Conservation (phyloP, 768 basidiomycete genomes). For the Lentinus brumalis region DNA sequence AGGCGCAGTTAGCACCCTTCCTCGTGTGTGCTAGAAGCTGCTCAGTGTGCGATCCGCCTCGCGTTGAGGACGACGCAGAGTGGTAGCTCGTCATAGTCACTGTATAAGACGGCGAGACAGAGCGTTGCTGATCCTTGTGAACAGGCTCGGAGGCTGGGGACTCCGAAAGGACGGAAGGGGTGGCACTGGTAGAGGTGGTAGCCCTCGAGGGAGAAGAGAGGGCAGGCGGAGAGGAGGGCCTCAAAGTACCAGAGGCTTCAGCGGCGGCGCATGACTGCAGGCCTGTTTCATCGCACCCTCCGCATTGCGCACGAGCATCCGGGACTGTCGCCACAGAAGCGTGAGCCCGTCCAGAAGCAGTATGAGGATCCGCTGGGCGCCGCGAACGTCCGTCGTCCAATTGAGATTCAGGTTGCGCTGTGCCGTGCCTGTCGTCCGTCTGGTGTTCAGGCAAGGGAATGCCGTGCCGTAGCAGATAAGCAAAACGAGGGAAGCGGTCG, state of each 20-base stretch:
- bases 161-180: slow-evolving; percentile 3
- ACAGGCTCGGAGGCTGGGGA: slow-evolving; percentile 6
- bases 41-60: slow-evolving; percentile 12
- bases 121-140: not conserved
- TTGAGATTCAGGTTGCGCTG: slow-evolving; percentile 16
- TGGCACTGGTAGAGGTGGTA: slow-evolving; percentile 8
- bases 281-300: slow-evolving; percentile 20
- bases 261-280: slow-evolving; percentile 23
- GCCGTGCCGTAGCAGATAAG: slow-evolving; percentile 21
- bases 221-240: not conserved
- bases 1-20: slow-evolving; percentile 13
- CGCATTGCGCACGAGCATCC: slow-evolving; percentile 21
- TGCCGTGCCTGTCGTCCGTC: slow-evolving; percentile 11
- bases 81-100: slow-evolving; percentile 9
- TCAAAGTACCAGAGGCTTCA: slow-evolving; percentile 18
- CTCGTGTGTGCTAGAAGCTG: slow-evolving; percentile 14
- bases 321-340: slow-evolving; percentile 22
- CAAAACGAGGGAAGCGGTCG: slow-evolving; percentile 24
- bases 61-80: slow-evolving; percentile 7
- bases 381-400: slow-evolving; percentile 13
- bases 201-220: slow-evolving; percentile 19
- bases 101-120: not conserved
- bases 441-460: not conserved
- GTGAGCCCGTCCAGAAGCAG: slow-evolving; percentile 7
- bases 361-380: slow-evolving; percentile 19